Evolutionary conservation across 495 filamentous ascomycete genomes (phyloP).

Genomic region (Articulospora tetracladia): DNA sequence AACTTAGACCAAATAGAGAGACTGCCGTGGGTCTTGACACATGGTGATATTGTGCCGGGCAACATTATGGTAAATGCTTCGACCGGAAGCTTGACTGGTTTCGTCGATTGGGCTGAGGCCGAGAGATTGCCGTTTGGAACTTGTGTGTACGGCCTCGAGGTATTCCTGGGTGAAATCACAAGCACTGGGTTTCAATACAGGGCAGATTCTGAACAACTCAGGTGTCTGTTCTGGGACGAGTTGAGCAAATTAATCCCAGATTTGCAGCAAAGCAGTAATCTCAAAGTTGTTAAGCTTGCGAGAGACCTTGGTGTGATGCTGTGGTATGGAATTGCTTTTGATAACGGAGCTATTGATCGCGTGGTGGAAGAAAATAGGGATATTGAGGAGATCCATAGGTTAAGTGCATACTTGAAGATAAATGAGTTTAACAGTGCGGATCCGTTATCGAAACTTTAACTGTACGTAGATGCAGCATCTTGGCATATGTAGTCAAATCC

Average conservation of each 20-base stretch:
- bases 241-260: conserved; percentile 33
- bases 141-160: conserved; percentile 52
- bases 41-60: conserved; percentile 50
- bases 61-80: conserved; percentile 50
- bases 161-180: conserved; percentile 42
- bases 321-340: conserved; percentile 58
- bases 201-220: conserved; percentile 33
- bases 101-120: conserved; percentile 60
- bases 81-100: conserved; percentile 35
- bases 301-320: conserved; percentile 49
- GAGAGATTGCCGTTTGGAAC: conserved; percentile 54
- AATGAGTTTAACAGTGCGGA: background rate
- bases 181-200: conserved; percentile 36
- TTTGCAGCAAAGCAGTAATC: conserved; percentile 22
- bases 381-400: conserved; percentile 40
- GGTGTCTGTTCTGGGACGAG: conserved; percentile 43
- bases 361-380: conserved; percentile 46
- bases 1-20: conserved; percentile 34
- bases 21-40: conserved; percentile 48
- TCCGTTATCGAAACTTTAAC: background rate
- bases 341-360: conserved; percentile 48
- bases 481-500: no score
- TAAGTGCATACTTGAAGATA: conserved; percentile 29
- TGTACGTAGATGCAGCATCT: no score
- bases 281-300: conserved; percentile 35